A percentile compares a stretch with the other conserved stretches of the same genome.
phyloP scores from a whole-genome alignment of 163 green algal genomes.

The Trebouxiophyceae sp. region DNA sequence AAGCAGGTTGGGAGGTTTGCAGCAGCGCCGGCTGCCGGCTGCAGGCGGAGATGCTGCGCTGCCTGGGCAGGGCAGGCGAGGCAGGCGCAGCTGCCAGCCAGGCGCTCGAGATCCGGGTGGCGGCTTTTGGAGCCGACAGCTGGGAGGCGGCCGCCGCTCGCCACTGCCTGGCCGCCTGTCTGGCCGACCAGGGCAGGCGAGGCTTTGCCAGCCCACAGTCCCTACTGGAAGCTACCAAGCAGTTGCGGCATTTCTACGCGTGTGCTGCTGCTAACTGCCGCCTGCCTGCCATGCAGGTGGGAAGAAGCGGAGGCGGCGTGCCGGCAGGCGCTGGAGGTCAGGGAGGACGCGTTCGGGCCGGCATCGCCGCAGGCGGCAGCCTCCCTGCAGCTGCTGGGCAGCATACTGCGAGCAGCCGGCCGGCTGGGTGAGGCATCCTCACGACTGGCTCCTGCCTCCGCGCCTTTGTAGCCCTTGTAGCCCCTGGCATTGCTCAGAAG shows the following conservation, averaged over 20 bases:
- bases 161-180: background rate
- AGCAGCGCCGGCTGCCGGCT: too few species aligned
- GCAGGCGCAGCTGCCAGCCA: background rate
- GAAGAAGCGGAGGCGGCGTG: slow-evolving; percentile 11
- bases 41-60: background rate
- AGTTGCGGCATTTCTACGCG: background rate
- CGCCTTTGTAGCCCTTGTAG: too few species aligned
- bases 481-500: too few species aligned
- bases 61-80: background rate
- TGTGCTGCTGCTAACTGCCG: slow-evolving; percentile 4
- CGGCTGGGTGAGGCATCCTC: background rate
- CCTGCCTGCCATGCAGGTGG: background rate
- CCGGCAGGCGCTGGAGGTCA: slow-evolving; percentile 12
- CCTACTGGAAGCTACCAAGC: background rate
- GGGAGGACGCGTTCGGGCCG: slow-evolving; percentile 10
- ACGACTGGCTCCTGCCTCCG: too few species aligned
- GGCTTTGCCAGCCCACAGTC: too few species aligned
- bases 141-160: background rate
- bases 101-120: background rate
- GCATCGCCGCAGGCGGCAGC: slow-evolving; percentile 7
- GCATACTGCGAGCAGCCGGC: background rate
- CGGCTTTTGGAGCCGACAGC: background rate
- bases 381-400: slow-evolving; percentile 2
- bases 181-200: background rate
- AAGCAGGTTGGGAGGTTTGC: too few species aligned